Evolutionary conservation across 2,329 filamentous ascomycete genomes (phyloP).

Genomic region (Cytospora mali): DNA sequence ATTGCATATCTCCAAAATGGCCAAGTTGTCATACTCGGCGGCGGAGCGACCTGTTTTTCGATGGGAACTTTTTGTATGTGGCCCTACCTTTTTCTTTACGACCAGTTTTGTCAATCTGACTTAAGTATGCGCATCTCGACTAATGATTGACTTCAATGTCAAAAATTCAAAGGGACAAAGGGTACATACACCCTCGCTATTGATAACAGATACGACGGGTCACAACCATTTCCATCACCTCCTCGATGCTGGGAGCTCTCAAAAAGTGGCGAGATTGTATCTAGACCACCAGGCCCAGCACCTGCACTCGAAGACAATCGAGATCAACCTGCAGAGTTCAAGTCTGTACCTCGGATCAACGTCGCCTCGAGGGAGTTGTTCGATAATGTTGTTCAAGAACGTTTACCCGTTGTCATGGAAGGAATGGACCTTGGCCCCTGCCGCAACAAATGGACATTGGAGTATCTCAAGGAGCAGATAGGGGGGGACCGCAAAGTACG

Average conservation of each 20-base stretch:
- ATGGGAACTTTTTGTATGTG: conserved; percentile 75
- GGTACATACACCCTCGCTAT: conserved; percentile 52
- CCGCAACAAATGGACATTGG: conserved; percentile 65
- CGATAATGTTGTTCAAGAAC: conserved; percentile 55
- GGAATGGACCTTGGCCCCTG: conserved; percentile 69
- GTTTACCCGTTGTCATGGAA: conserved; percentile 67
- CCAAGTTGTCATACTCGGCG: conserved; percentile 68
- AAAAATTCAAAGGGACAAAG: conserved; percentile 52
- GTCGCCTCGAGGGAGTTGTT: conserved; percentile 62
- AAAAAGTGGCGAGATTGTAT: conserved; percentile 16
- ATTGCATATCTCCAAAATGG: conserved; percentile 49
- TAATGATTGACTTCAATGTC: neutral
- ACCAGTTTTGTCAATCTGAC: neutral
- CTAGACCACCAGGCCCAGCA: neutral
- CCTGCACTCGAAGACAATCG: conserved; percentile 34
- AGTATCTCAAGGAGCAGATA: conserved; percentile 66
- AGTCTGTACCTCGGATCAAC: conserved; percentile 52
- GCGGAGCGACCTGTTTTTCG: conserved; percentile 86
- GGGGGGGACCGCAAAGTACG: conserved; percentile 63
- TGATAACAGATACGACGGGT: neutral
- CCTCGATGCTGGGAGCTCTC: conserved; percentile 22
- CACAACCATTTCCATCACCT: neutral
- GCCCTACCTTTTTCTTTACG: neutral
- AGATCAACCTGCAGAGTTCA: conserved; percentile 29
- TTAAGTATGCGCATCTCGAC: neutral